phyloP scores from a whole-genome alignment of 1,139 yeast genomes.

The Pichia cactophila region DNA sequence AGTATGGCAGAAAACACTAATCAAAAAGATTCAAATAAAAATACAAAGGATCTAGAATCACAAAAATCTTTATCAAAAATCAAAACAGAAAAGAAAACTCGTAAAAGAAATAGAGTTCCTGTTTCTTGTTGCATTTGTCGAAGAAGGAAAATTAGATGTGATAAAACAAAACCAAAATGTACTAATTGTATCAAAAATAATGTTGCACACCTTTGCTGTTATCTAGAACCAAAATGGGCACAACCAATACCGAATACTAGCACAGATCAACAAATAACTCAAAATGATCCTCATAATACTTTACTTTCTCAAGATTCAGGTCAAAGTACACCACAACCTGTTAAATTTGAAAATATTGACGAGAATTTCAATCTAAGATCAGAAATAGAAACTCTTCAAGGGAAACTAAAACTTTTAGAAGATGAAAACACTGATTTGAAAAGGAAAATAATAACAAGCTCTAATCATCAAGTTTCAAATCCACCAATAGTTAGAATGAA shows the following conservation, averaged over 20 bases:
- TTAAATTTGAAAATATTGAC: not conserved
- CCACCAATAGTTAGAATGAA: not conserved
- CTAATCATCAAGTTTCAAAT: not conserved
- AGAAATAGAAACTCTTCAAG: slow-evolving; percentile 17
- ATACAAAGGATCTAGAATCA: not conserved
- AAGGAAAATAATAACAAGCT: slow-evolving; percentile 2
- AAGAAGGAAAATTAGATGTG: slow-evolving; percentile 48
- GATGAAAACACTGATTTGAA: slow-evolving; percentile 22
- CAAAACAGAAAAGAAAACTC: slow-evolving; percentile 15
- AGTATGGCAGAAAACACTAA: not conserved
- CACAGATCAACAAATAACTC: not conserved
- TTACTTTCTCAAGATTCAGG: slow-evolving; percentile 7
- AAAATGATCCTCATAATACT: not conserved
- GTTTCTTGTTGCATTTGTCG: slow-evolving; percentile 43
- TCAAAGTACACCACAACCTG: not conserved
- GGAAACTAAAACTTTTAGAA: slow-evolving; percentile 24
- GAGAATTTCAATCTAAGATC: slow-evolving; percentile 1
- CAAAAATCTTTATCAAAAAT: not conserved
- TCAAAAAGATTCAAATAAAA: not conserved
- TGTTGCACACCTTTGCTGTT: slow-evolving; percentile 65
- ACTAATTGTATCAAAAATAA: slow-evolving; percentile 66
- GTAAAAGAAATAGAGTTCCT: slow-evolving; percentile 39
- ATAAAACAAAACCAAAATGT: slow-evolving; percentile 61
- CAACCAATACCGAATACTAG: slow-evolving; percentile 20
- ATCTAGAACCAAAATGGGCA: slow-evolving; percentile 56